phyloP scores from a whole-genome alignment of 371 early-diverging fungal species.

The Apophysomyces variabilis region DNA sequence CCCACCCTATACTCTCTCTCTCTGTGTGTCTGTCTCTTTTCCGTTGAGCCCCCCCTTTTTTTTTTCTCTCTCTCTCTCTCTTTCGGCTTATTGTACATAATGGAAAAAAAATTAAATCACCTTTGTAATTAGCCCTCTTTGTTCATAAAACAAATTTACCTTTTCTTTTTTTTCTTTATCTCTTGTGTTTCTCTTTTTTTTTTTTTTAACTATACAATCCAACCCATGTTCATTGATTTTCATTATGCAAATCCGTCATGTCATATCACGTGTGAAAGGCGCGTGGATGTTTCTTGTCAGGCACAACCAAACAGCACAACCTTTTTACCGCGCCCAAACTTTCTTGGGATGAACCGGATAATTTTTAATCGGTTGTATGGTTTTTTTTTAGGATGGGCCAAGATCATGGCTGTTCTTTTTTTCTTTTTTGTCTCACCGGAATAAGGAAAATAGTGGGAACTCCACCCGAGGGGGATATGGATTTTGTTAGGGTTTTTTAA shows the following conservation, averaged over 20 bases:
- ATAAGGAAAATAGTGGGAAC: constrained; percentile 10
- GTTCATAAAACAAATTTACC: background rate
- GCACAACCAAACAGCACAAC: background rate
- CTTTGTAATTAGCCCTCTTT: constrained; percentile 4
- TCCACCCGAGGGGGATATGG: constrained; percentile 1
- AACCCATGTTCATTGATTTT: background rate
- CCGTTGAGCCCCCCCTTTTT: background rate
- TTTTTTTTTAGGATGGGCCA: background rate
- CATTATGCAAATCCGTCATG: background rate
- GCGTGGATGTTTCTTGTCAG: constrained; percentile 6
- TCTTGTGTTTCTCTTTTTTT: background rate
- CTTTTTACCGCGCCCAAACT: background rate
- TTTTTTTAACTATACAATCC: too few relatives aligned
- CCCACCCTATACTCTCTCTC: background rate
- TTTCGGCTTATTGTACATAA: background rate
- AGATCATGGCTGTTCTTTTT: background rate
- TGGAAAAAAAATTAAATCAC: constrained; percentile 1
- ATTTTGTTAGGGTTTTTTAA: background rate
- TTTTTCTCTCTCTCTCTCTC: background rate
- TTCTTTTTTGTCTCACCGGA: background rate
- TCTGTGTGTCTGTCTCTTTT: background rate
- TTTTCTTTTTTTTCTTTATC: background rate
- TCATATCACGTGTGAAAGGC: background rate
- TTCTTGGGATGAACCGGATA: constrained; percentile 7
- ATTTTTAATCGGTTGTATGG: background rate